Base-by-base conservation (phyloP, 2,329 filamentous ascomycete species). In the Biscogniauxia mediterranea region DNA sequence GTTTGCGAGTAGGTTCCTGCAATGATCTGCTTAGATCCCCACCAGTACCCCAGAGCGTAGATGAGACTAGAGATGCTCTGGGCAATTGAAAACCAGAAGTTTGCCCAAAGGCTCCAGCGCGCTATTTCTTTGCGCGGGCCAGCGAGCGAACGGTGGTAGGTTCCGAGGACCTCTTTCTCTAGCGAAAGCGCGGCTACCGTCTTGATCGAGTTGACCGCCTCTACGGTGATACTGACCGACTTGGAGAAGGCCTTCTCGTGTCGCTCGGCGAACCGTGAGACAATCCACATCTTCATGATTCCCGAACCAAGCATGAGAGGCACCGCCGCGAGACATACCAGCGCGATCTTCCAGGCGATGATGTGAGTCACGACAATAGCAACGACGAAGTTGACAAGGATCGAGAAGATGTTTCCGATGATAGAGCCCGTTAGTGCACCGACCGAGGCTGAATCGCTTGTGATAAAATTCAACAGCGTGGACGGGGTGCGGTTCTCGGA, bases 41-140 rank as follows among this genome's bases (percentile, higher is more conserved):
- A 93, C 89, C 89, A 93, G 74, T 92, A 93, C 0, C 89, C 88
- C 58, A 93, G 83, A 0, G 89, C 88, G 69, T 92, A 91, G 25
- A 92, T 85, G 56, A 90, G 80, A 69, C 89, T 89, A 20, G 86
- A 84, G 9, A 83, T 78, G 64, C 81, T 83, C 70, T 86, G 84
- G 17, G 85, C 81, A 42, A 88, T 77, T 2, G 87, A 85, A 7
- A 88, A 80, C 79, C 83, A 87, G 15, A 87, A 71, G 70, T 86
- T 88, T 49, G 82, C 81, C 64, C 79, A 78, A 69, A 79, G 72
- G 19, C 78, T 82, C 23, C 78, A 78, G n/a, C 76, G 71, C 1
- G 79, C 75, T 76, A 76, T 88, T 73, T 79, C 88, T 55, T 83
- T 81, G 2, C 83, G 82, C 2, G 83, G 83, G 0, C 69, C 79